Conservation (phyloP, 73 alveolate genomes). For the Loxodes magnus region DNA sequence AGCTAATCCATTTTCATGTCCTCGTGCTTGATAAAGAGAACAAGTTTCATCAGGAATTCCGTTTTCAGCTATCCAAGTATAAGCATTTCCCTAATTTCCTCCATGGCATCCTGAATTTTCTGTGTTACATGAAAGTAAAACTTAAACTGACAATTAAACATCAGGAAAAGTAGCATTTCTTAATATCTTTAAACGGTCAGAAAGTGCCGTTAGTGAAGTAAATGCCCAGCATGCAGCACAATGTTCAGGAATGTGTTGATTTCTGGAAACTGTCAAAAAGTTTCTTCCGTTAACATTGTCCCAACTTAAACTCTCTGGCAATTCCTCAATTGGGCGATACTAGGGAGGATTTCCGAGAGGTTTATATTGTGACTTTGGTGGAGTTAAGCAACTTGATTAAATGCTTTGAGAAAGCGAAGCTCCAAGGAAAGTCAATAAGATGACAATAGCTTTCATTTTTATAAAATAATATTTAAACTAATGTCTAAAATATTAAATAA, state of each 20-base stretch:
- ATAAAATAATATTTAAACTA: too few species aligned
- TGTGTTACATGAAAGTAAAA: constrained; percentile 55
- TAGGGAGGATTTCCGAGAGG: too few species aligned
- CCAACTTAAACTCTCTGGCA: constrained; percentile 54
- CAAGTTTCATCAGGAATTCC: constrained; percentile 67
- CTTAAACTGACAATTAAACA: constrained; percentile 55
- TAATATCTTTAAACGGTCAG: constrained; percentile 63
- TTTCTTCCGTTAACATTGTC: constrained; percentile 56
- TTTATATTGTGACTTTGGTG: too few species aligned
- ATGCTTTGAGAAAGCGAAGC: too few species aligned
- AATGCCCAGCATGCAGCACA: constrained; percentile 93
- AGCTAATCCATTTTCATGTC: constrained; percentile 34
- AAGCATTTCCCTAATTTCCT: constrained; percentile 49
- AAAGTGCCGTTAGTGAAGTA: constrained; percentile 58
- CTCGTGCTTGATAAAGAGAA: constrained; percentile 52
- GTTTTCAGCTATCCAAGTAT: constrained; percentile 39
- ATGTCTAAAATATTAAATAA: too few species aligned
- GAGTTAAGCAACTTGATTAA: too few species aligned
- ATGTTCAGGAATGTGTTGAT: constrained; percentile 63
- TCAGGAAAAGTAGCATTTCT: constrained; percentile 74
- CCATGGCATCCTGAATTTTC: constrained; percentile 72
- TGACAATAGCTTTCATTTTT: too few species aligned
- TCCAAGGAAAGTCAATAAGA: too few species aligned
- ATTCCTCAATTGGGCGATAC: too few species aligned
- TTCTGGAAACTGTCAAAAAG: constrained; percentile 43